These are phyloP conservation scores for Asterella californica DNA, from an alignment of 225 moss, liverwort and hornwort genomes.

Conservation along the genomic window DNA sequence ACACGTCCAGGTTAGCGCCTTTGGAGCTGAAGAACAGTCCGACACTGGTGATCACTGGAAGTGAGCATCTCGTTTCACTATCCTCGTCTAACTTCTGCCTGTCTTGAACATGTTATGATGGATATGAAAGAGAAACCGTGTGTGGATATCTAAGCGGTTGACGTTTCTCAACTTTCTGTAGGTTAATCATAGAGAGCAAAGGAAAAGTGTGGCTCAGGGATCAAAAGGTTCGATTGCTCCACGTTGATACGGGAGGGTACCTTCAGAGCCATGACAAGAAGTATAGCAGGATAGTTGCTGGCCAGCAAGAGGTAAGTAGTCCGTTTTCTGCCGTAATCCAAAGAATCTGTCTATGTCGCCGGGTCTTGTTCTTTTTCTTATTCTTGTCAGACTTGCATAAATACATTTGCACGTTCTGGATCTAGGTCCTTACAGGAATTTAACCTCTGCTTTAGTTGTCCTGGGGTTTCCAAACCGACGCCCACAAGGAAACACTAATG, in stretches of 20 bases:
- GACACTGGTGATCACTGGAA: constrained; percentile 97
- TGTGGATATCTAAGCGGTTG: not conserved
- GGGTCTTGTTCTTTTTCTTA: not conserved
- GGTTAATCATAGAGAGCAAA: constrained; percentile 83
- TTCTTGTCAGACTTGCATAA: no score
- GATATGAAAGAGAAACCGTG: not conserved
- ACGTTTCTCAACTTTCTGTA: constrained; percentile 21
- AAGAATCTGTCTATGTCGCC: not conserved
- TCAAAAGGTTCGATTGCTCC: constrained; percentile 84
- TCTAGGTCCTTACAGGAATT: no score
- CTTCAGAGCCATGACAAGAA: constrained; percentile 96
- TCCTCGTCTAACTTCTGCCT: not conserved
- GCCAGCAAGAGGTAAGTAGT: constrained; percentile 86
- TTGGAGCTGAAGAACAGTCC: constrained; percentile 69
- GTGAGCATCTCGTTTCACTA: constrained; percentile 38
- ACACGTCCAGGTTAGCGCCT: constrained; percentile 83
- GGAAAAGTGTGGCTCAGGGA: constrained; percentile 75
- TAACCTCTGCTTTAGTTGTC: no score
- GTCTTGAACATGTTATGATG: not conserved
- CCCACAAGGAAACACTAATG: no score
- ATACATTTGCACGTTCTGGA: no score
- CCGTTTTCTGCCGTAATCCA: not conserved
- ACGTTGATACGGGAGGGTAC: constrained; percentile 86
- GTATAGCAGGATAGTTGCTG: constrained; percentile 85
- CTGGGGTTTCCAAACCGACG: no score